These are phyloP conservation scores for Pseudognaphalium luteoalbum DNA, from an alignment of 129 eudicot species.

Conservation along the genomic window DNA sequence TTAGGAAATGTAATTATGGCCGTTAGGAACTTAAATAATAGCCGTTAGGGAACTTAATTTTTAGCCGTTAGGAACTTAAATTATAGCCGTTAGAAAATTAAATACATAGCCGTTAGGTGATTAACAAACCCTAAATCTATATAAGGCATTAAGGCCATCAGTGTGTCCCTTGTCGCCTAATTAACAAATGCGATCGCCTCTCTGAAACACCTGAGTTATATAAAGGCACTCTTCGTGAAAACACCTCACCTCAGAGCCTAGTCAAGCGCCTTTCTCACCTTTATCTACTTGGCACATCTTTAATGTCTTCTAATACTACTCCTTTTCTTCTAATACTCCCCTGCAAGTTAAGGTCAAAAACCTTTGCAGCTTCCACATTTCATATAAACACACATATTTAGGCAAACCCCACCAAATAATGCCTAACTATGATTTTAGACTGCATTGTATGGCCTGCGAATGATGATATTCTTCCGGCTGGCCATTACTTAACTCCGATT, in stretches of 20 bases:
- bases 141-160: neutral
- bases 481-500: neutral
- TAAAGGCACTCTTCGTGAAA: too few relatives aligned
- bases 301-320: too few relatives aligned
- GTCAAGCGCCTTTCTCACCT: too few relatives aligned
- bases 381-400: neutral
- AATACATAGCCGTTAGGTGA: too few relatives aligned
- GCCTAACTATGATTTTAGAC: neutral
- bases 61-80: neutral
- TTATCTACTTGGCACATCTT: neutral
- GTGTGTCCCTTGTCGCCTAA: neutral
- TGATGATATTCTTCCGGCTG: conserved; percentile 17
- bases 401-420: neutral
- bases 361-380: neutral
- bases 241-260: too few relatives aligned
- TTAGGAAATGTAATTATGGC: too few relatives aligned
- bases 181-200: neutral
- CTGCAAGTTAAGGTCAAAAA: neutral
- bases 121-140: too few relatives aligned
- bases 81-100: too few relatives aligned
- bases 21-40: too few relatives aligned
- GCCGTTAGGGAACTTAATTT: neutral
- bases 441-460: conserved; percentile 1
- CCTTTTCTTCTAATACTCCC: neutral
- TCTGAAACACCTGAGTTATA: neutral